These are phyloP conservation scores for Malbranchea zuffiana DNA, from an alignment of 2,329 filamentous ascomycete genomes.

Conservation along the genomic window DNA sequence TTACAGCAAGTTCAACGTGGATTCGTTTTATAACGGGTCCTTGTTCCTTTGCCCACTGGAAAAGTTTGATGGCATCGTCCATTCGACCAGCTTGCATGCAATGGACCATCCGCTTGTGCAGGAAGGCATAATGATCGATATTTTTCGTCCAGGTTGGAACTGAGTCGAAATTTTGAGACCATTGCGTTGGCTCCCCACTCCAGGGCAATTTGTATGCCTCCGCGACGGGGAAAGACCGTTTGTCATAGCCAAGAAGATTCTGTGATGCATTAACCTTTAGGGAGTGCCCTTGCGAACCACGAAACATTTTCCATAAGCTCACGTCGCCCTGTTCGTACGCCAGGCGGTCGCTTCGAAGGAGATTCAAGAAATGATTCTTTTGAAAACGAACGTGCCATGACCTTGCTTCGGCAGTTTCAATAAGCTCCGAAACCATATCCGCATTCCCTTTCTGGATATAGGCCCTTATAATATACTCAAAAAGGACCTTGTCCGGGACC, in stretches of 20 bases:
- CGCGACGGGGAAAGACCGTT: constrained; percentile 21
- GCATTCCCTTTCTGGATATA: constrained; percentile 30
- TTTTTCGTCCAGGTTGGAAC: constrained; percentile 20
- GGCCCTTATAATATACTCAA: constrained; percentile 31
- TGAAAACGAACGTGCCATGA: constrained; percentile 27
- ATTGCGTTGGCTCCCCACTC: constrained; percentile 16
- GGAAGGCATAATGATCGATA: constrained; percentile 25
- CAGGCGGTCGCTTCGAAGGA: constrained; percentile 27
- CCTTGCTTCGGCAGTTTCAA: constrained; percentile 21
- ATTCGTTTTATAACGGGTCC: constrained; percentile 24
- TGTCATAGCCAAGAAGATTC: constrained; percentile 29
- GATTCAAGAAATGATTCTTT: constrained; percentile 22
- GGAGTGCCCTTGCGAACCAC: constrained; percentile 27
- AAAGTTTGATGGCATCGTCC: constrained; percentile 23
- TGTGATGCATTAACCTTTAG: constrained; percentile 24
- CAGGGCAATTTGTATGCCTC: constrained; percentile 21
- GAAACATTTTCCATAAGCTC: constrained; percentile 33
- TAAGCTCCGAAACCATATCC: constrained; percentile 24
- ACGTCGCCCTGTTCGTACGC: constrained; percentile 26
- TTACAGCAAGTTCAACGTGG: constrained; percentile 29
- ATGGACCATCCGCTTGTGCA: constrained; percentile 30
- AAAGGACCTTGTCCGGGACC: constrained; percentile 29
- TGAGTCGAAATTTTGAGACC: constrained; percentile 25
- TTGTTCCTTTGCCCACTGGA: constrained; percentile 21
- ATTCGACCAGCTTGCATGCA: constrained; percentile 29